Conservation (phyloP, 1,284 basidiomycete genomes). For the Boletellus deceptivus region DNA sequence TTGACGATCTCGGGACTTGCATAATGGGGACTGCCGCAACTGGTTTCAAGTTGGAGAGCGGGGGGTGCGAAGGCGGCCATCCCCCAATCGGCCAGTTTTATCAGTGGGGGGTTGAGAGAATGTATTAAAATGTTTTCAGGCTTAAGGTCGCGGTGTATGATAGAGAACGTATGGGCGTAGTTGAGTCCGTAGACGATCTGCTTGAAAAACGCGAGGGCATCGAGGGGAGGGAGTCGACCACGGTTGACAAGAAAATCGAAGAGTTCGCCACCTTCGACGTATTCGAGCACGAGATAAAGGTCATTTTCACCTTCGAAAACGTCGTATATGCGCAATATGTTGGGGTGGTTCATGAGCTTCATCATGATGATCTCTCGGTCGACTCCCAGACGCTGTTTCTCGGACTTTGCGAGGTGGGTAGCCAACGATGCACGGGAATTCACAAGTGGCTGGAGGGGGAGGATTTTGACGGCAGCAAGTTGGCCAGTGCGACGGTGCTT, state of each 20-base stretch:
- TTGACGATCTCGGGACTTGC: slow-evolving; percentile 98
- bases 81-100: slow-evolving; percentile 99
- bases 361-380: slow-evolving; percentile 99
- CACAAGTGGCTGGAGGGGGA: slow-evolving; percentile 84
- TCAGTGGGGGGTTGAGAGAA: slow-evolving; percentile 75
- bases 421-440: slow-evolving; percentile 74
- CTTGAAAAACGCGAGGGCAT: slow-evolving; percentile 94
- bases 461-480: slow-evolving; percentile 97
- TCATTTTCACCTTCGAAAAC: slow-evolving; percentile 94
- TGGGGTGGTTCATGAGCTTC: slow-evolving; percentile 99
- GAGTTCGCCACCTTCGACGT: slow-evolving; percentile 95
- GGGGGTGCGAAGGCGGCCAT: slow-evolving; percentile 94
- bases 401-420: slow-evolving; percentile 72
- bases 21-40: slow-evolving; percentile 97
- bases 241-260: slow-evolving; percentile 96
- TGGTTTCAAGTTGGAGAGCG: slow-evolving; percentile 86
- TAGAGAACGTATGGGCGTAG: slow-evolving; percentile 98
- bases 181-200: slow-evolving; percentile 96
- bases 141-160: slow-evolving; percentile 98
- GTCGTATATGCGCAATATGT: slow-evolving; percentile 94
- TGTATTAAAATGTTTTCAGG: slow-evolving; percentile 96
- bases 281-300: slow-evolving; percentile 95
- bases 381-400: slow-evolving; percentile 90
- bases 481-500: slow-evolving; percentile 86
- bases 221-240: slow-evolving; percentile 77